Evolutionary conservation across 2,329 filamentous ascomycete species (phyloP), one percentile per base, ranked within the genome.

Genomic region (Fusarium coffeatum): DNA sequence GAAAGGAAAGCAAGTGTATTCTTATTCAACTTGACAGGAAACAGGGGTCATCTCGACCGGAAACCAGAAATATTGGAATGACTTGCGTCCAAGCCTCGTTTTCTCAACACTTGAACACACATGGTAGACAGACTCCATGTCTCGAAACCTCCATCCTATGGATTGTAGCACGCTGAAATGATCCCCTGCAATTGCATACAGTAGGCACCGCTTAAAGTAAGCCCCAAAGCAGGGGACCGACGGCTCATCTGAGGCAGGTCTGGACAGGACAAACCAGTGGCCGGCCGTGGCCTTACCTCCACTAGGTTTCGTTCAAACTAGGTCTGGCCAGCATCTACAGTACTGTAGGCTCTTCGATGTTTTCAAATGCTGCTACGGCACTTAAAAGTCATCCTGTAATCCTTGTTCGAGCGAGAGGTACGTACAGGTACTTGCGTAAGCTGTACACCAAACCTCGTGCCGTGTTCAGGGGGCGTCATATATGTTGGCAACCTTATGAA

Each of bases 41-140:
- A 46, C 27, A 48, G 43, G 20, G 41, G 23, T 47, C 27, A 30
- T 48, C 30, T 47, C 42, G 23, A 63, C 34, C 25, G 30, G 60
- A 70, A 42, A 55, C 28, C 27, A 55, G 48, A 48, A 50, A 71
- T 54, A 56, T 56, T 30, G 20, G 41, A 59, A 58, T 30, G 50
- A 68, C 68, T 54, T 70, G 25, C n/a, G 43, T 51, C 22, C 57
- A 63, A 49, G 50, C 57, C 49, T 53, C 54, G 43, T 50, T 37
- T 53, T 56, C 41, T 45, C 28, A n/a, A 37, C 34, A 37, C 37
- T 45, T 27, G 40, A 37, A n/a, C 23, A 54, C 41, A 25, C 18
- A 28, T 47, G 37, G 61, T 62, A 69, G 43, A 23, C 30, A 69
- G 48, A 23, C 30, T 49, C 43, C 34, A 62, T 62, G 61, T 69